Conservation (phyloP, 2,329 filamentous ascomycete species). For the Falciphora oryzae region DNA sequence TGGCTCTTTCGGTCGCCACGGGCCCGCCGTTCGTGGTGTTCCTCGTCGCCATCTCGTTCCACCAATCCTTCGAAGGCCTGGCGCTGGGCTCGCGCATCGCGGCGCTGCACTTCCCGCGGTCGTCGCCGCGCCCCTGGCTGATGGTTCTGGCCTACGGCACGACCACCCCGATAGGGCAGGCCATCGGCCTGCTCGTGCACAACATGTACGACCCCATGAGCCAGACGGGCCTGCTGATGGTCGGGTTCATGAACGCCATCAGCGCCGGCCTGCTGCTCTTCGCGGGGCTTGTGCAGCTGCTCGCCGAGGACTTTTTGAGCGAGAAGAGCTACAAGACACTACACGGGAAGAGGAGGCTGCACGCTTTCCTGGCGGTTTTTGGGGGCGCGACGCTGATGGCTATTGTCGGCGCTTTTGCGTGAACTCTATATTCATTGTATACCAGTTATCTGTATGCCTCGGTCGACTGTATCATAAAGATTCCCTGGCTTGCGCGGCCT, state of each 20-base stretch:
- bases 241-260: constrained; percentile 83
- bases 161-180: constrained; percentile 78
- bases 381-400: constrained; percentile 64
- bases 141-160: constrained; percentile 73
- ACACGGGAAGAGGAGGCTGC: constrained; percentile 53
- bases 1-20: constrained; percentile 77
- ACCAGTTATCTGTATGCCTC: too few species aligned
- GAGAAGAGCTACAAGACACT: constrained; percentile 68
- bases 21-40: constrained; percentile 76
- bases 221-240: constrained; percentile 70
- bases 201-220: constrained; percentile 75
- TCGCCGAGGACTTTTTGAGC: constrained; percentile 77
- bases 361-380: constrained; percentile 59
- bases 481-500: too few species aligned
- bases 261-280: constrained; percentile 76
- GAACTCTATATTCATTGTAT: constrained; percentile 13
- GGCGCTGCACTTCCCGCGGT: constrained; percentile 69
- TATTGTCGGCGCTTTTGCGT: constrained; percentile 67
- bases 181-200: constrained; percentile 72
- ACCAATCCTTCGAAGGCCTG: constrained; percentile 85
- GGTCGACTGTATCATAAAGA: too few species aligned
- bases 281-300: constrained; percentile 74
- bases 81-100: constrained; percentile 82
- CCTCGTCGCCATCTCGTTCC: constrained; percentile 73
- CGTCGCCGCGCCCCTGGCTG: constrained; percentile 72